Conservation (phyloP, 345 rosid species). For the Corymbia maculata region DNA sequence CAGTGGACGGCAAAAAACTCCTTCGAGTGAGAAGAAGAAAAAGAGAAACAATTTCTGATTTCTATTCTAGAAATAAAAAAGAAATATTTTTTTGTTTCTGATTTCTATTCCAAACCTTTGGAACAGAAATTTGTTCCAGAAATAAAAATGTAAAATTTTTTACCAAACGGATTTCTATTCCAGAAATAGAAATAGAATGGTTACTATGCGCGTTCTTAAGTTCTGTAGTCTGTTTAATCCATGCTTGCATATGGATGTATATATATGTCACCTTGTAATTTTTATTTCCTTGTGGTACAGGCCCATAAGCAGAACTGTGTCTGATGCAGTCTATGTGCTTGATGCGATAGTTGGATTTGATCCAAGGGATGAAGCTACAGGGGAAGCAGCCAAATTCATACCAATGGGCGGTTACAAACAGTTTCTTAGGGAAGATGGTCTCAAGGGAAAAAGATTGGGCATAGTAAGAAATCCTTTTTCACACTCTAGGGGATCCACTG, state of each 20-base stretch:
- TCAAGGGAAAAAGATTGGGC: constrained; percentile 19
- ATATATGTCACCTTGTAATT: not conserved
- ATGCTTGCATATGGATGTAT: not conserved
- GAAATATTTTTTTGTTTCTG: too few species aligned
- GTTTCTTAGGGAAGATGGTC: constrained; percentile 10
- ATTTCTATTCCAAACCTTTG: too few species aligned
- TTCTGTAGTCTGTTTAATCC: not conserved
- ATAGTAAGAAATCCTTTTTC: constrained; percentile 7
- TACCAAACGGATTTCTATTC: too few species aligned
- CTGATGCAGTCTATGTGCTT: constrained; percentile 20
- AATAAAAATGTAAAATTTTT: too few species aligned
- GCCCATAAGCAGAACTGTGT: constrained; percentile 16
- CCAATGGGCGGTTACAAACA: constrained; percentile 25
- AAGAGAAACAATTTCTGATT: too few species aligned
- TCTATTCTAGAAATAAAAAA: too few species aligned
- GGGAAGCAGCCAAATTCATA: constrained; percentile 8
- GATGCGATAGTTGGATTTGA: constrained; percentile 22
- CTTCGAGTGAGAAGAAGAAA: too few species aligned
- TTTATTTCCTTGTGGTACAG: not conserved
- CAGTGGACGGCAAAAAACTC: too few species aligned
- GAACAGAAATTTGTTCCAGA: too few species aligned
- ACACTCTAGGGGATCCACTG: not conserved
- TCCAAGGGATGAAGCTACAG: constrained; percentile 12
- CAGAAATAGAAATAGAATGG: too few species aligned
- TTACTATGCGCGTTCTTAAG: too few species aligned